A percentile compares a stretch with the other conserved stretches of the same genome.
Conservation (phyloP, 1,284 basidiomycete species). For the Trichosporon faecale region DNA sequence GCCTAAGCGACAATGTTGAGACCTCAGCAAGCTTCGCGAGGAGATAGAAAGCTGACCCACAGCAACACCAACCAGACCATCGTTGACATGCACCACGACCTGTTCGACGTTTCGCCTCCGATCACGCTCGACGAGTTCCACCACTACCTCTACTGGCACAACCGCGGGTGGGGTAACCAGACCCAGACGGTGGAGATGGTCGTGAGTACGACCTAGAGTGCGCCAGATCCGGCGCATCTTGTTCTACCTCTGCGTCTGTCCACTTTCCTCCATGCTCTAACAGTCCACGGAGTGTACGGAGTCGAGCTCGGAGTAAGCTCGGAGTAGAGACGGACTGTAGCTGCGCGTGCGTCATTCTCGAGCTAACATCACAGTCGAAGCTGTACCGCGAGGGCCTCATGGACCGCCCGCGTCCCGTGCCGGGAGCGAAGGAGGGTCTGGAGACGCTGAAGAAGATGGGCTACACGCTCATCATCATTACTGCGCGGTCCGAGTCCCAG, state of each 20-base stretch:
- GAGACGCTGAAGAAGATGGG: slow-evolving; percentile 62
- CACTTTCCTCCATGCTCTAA: no score
- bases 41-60: background rate
- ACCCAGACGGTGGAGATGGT: slow-evolving; percentile 48
- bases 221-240: no score
- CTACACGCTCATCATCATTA: slow-evolving; percentile 65
- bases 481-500: slow-evolving; percentile 63
- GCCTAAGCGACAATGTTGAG: no score
- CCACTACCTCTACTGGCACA: slow-evolving; percentile 62
- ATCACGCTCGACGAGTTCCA: slow-evolving; percentile 62
- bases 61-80: slow-evolving; percentile 28
- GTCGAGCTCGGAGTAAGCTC: no score
- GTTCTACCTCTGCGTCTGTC: no score
- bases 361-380: slow-evolving; percentile 14
- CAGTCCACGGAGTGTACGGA: no score
- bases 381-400: slow-evolving; percentile 52
- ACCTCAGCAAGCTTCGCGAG: no score
- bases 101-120: slow-evolving; percentile 54
- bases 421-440: slow-evolving; percentile 64
- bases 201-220: slow-evolving; percentile 30
- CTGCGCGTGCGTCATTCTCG: no score
- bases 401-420: slow-evolving; percentile 54
- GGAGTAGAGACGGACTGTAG: no score
- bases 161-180: slow-evolving; percentile 68
- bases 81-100: slow-evolving; percentile 62